Evolutionary conservation across 768 basidiomycete genomes (phyloP), one percentile per base, ranked within the genome.

Genomic region (Kockovaella imperatae): DNA sequence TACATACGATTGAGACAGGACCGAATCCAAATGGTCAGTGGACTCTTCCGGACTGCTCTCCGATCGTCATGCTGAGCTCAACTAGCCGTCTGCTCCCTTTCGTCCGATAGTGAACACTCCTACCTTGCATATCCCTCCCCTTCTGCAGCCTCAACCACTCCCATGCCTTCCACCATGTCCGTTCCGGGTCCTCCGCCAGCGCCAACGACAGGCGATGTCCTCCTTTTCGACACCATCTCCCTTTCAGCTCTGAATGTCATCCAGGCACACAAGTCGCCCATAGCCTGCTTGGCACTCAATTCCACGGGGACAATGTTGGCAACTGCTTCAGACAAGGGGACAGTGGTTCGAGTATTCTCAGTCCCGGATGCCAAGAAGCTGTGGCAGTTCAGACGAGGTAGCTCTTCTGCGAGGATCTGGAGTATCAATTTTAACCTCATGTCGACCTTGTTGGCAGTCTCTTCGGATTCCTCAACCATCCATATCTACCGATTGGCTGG

Each of bases 121-220:
- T 95, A 87, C 73, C 84, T 97, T 50, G 95, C 89, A 36, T 99
- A 99, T 70, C 95, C 95, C 1, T 87, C 90, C 0, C 90, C 88
- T 1, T 82, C 93, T 0, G 89, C 93, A 0, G 85, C 90, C 0
- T 83, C 90, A 1, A 75, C 82, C 0, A 45, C 59, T 21, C 76
- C 82, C 0, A 75, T 81, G 1, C 75, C 81, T 18, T 68, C 79
- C 6, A 57, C 77, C 14, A 65, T 73, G 20, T 54, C 70, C 64
- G 44, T 69, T 67, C 23, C 79, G 0, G 64, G 74, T 30, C 44
- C 69, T 14, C 63, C 69, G 7, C 71, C 78, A 1, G 72, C 75
- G 1, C 62, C 64, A 10, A 59, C 68, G 10, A 66, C 67, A 5
- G 75, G 75, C 49, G 91, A 97, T 71, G 89, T 97, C 42, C 81